Evolutionary conservation across 2,329 filamentous ascomycete genomes (phyloP), one percentile per base, ranked within the genome.

Genomic region (Geosmithia putterillii): DNA sequence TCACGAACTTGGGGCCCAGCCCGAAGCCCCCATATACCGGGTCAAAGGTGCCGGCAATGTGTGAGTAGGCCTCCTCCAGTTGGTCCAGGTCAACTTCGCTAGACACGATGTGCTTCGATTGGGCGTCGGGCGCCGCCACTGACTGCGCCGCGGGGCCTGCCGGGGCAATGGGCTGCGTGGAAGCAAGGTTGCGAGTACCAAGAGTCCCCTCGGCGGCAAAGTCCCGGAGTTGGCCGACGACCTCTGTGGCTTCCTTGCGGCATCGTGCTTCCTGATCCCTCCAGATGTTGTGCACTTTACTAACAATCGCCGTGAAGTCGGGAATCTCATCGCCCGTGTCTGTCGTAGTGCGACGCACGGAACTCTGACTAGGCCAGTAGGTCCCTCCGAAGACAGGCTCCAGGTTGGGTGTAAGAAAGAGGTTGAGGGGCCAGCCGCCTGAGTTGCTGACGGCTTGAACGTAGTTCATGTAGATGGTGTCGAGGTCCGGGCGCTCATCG

Each of bases 381-480:
- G 90, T 95, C 20, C 90, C 90, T 34, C 92, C 92, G 62, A 95
- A 96, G 9, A 98, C 84, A 1, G 92, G 92, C 56, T 95, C 83
- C 21, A 96, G 73, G 51, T 94, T 82, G 1, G 92, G 88, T 0
- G 92, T 98, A 23, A 96, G 73, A 58, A 98, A 96, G n/a, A 95
- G 81, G 56, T 95, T 96, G 47, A 96, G 66, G 1, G 92, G 92
- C 89, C 92, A 96, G 35, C 92, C 92, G 9, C 88, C 90, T 2
- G 78, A 82, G 18, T 85, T 88, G 46, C 84, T 94, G 10, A 92
- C 90, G 2, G 90, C 90, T 59, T 95, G 88, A 36, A 95, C 83
- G 61, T 95, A 98, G 66, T 95, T 95, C 87, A 95, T 95, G 61
- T 96, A 96, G 50, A 96, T 89, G 48, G 85, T 81, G 57, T 98